Conservation (phyloP, 495 filamentous ascomycete species). For the Tuber calosporum region DNA sequence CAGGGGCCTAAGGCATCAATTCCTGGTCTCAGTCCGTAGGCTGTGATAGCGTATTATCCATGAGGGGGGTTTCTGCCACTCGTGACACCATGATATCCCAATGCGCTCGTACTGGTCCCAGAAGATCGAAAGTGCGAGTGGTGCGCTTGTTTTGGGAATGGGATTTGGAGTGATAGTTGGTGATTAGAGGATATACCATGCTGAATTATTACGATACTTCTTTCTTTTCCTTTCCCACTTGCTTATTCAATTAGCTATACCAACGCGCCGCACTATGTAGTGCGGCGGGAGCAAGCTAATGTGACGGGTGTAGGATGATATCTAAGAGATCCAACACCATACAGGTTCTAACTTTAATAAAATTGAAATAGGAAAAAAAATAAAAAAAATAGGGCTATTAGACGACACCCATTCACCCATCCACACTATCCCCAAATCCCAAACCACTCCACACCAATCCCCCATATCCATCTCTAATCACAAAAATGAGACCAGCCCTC, state of each 20-base stretch:
- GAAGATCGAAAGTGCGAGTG: too few species aligned
- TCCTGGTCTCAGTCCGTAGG: too few species aligned
- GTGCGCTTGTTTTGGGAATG: neutral
- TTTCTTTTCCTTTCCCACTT: neutral
- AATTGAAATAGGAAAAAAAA: too few species aligned
- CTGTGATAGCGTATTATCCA: too few species aligned
- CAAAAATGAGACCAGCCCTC: neutral
- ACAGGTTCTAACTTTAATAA: neutral
- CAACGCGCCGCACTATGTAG: neutral
- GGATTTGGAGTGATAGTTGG: neutral
- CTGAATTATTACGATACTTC: neutral
- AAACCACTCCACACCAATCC: neutral
- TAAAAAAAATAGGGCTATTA: neutral
- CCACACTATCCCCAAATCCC: neutral
- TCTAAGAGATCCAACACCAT: neutral
- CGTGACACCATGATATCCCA: too few species aligned
- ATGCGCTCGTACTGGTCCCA: too few species aligned
- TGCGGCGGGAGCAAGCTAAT: neutral
- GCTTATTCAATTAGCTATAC: neutral
- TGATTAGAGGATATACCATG: neutral
- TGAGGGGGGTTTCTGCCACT: too few species aligned
- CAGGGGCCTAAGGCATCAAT: too few species aligned
- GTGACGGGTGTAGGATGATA: neutral
- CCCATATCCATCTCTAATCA: neutral
- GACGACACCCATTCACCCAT: neutral